Evolutionary conservation across 257 asterid genomes (phyloP), one percentile per base, ranked within the genome.

Genomic region (Rhazya stricta): DNA sequence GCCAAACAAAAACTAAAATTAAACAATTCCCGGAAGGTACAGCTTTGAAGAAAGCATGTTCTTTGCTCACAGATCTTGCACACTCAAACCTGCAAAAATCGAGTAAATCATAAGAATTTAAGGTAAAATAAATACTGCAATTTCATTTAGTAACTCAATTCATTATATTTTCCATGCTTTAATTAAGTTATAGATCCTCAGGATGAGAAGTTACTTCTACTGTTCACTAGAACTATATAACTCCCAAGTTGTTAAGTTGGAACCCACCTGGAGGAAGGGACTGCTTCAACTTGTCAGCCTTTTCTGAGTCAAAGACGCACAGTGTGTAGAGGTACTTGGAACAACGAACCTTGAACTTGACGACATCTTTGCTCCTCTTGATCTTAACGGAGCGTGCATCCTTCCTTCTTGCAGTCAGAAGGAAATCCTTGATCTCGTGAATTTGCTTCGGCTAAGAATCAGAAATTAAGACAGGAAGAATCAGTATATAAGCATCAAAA

Each of bases 231-330:
- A 39, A 39, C 43, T 39, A 4, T 9, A 39, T 4, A 39, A 9
- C 43, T 39, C 7, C 7, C 43, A 39, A 39, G 43, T 39, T 39
- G 43, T 39, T 39, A 63, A 16, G 45, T 63, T 9, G 25, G 6
- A 2, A 63, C 79, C 2, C 73, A 79, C 82, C 78, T 79, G 82
- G 82, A 34, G 78, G 82, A 67, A 79, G 82, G 34, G 82, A 79
- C 27, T 79, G 82, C 79, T 79, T 79, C 82, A 79, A 37, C 71
- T 79, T 79, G 79, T 79, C 82, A 56, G 82, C 82, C 76, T 79
- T 79, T 72, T 79, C 79, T 50, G 72, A 65, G 75, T 79, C 82
- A 0, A 71, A 74, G 5, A 79, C 82, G 32, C 82, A 79, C 0
- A 79, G 75, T 19, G 78, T 74, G 75, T 79, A 79, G 7, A 79